Evolutionary conservation across 192 early-diverging fungal genomes (phyloP).

Genomic region (Diversispora epigaea): DNA sequence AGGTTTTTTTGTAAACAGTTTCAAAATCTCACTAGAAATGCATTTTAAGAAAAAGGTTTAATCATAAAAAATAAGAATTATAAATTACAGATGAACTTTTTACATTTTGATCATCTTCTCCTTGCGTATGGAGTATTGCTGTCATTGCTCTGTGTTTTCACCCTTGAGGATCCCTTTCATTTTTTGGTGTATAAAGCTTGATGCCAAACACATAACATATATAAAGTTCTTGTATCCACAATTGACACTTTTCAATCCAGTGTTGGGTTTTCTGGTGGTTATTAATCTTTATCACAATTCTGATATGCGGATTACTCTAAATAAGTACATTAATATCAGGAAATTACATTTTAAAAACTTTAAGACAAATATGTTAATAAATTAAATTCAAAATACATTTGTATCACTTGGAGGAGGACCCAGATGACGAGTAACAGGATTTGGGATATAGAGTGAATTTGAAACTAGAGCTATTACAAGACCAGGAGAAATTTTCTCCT

Average conservation of each 20-base stretch:
- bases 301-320: neutral
- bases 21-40: too few species aligned
- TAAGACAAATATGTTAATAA: neutral
- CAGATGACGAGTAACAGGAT: constrained; percentile 1
- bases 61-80: too few species aligned
- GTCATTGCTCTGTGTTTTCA: neutral
- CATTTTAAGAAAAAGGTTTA: too few species aligned
- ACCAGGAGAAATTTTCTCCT: neutral
- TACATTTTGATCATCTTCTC: neutral
- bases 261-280: neutral
- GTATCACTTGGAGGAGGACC: neutral
- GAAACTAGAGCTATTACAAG: neutral
- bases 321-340: neutral
- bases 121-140: neutral
- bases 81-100: too few species aligned
- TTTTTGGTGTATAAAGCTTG: neutral
- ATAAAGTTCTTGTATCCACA: constrained; percentile 1
- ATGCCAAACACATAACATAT: neutral
- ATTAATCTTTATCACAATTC: neutral
- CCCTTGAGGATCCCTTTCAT: neutral
- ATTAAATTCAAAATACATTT: constrained; percentile 20
- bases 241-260: neutral
- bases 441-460: neutral
- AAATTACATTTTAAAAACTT: constrained; percentile 1
- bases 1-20: too few species aligned